phyloP scores from a whole-genome alignment of 352 stramenopile genomes.

The Globisporangium takayamanum region DNA sequence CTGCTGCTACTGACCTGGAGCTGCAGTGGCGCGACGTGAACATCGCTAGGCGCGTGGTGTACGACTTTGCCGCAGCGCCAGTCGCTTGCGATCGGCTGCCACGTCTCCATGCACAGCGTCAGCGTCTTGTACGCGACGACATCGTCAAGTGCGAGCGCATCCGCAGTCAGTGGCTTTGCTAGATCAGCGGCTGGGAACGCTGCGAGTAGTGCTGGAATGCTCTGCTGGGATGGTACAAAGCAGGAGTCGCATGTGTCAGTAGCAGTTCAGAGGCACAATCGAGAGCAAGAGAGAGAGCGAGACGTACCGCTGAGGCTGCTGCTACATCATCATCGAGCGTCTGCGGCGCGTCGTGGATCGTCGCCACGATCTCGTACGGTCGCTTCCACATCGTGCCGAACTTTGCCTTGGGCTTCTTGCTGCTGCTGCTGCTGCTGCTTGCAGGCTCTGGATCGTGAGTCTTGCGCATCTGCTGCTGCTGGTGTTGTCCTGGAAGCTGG shows the following conservation, averaged over 20 bases:
- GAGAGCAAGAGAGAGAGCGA: not conserved
- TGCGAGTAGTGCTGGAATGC: slow-evolving; percentile 22
- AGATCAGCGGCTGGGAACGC: slow-evolving; percentile 18
- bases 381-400: slow-evolving; percentile 66
- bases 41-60: not conserved
- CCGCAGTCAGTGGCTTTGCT: slow-evolving; percentile 1
- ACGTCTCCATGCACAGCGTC: slow-evolving; percentile 71
- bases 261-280: not conserved
- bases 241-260: not conserved
- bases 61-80: slow-evolving; percentile 53
- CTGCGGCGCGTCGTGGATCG: slow-evolving; percentile 34
- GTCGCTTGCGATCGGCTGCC: slow-evolving; percentile 58
- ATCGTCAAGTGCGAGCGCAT: slow-evolving; percentile 30
- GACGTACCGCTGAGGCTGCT: not conserved
- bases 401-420: slow-evolving; percentile 17
- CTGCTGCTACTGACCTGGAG: slow-evolving; percentile 7
- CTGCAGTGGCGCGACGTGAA: not conserved
- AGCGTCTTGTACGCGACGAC: slow-evolving; percentile 72
- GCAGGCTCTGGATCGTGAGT: not conserved
- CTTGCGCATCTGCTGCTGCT: not conserved
- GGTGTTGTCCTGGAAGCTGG: not conserved
- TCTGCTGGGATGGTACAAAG: slow-evolving; percentile 18
- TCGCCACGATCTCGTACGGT: slow-evolving; percentile 69
- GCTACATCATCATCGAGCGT: not conserved
- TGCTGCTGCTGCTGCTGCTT: not conserved